Base-by-base conservation (phyloP, 257 asterid species). In the Fraxinus pennsylvanica region DNA sequence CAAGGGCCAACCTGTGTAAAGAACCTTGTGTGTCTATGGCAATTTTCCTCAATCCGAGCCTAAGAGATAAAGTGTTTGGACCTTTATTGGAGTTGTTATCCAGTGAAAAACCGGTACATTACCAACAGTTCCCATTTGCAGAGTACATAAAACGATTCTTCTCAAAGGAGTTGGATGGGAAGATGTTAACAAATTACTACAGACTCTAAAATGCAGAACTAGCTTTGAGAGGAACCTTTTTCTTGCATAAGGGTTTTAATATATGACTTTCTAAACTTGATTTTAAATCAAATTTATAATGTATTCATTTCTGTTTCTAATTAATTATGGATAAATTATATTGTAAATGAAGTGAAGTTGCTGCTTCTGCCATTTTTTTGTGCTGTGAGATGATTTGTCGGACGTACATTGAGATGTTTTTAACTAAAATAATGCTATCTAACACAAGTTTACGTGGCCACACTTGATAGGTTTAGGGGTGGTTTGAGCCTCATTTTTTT, bases 121-220 rank as follows among this genome's bases (percentile, higher is more conserved):
- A 82, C 45, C 47, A 78, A 65, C 84, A 84, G 41, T 81, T 87
- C 81, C 19, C 68, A 1, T 79, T 77, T 41, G 9, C 52, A 19
- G 89, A 85, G 73, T 83, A 73, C 78, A 72, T 85, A 75, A 74
- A 14, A 19, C 75, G 86, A 65, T 85, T 85, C 80, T 87, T 87
- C 80, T 27, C 86, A 9, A 87, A 87, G 82, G 91, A 85, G 79
- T 80, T 87, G 78, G 91, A 83, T 75, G 87, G 89, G 47, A 87
- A 83, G 75, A 85, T 82, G 6, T 47, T 87, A 74, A 84, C 84
- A 38, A 80, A 83, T 71, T 85, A 71, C 80, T 81, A 83, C 84
- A 75, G 84, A 72, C 21, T 83, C 47, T 83, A 69, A 78, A 65
- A 65, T 1, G 47, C 35, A 74, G 12, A 88, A 82, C 84, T 8